Conservation (phyloP, 768 basidiomycete species). For the Leccinum subtestaceum region DNA sequence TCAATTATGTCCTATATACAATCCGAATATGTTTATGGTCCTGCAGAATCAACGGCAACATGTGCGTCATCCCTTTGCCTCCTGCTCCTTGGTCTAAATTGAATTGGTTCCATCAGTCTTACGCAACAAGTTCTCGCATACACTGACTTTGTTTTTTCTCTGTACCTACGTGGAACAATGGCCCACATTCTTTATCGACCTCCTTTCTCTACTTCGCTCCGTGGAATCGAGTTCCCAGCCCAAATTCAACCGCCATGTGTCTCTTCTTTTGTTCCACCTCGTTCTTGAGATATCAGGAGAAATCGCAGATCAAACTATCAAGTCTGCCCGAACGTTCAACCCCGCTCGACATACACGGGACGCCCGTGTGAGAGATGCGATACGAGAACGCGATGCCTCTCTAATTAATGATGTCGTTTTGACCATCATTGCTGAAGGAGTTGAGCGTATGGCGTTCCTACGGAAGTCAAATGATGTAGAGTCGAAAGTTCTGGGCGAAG, state of each 20-base stretch:
- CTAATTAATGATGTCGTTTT: slow-evolving; percentile 85
- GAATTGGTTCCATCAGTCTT: slow-evolving; percentile 51
- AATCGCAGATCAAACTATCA: slow-evolving; percentile 93
- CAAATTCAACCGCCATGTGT: slow-evolving; percentile 79
- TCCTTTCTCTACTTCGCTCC: slow-evolving; percentile 70
- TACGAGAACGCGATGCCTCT: slow-evolving; percentile 85
- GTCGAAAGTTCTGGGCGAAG: slow-evolving; percentile 53
- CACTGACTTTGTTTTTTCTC: slow-evolving; percentile 84
- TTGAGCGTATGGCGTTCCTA: slow-evolving; percentile 52
- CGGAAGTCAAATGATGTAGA: slow-evolving; percentile 44
- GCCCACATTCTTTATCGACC: slow-evolving; percentile 79
- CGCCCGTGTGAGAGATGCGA: slow-evolving; percentile 80
- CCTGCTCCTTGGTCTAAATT: slow-evolving; percentile 2
- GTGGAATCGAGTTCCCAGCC: slow-evolving; percentile 53
- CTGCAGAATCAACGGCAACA: slow-evolving; percentile 74
- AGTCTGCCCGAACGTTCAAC: slow-evolving; percentile 76
- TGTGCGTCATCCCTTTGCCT: slow-evolving; percentile 56
- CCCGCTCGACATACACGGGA: slow-evolving; percentile 76
- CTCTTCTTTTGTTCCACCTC: slow-evolving; percentile 86
- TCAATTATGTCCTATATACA: slow-evolving; percentile 80
- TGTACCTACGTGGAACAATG: slow-evolving; percentile 84
- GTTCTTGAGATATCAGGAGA: slow-evolving; percentile 95
- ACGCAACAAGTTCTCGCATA: slow-evolving; percentile 94
- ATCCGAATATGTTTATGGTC: slow-evolving; percentile 82
- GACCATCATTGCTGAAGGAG: slow-evolving; percentile 73